Evolutionary conservation across 345 rosid species (phyloP).

Genomic region (Camelina hispida): DNA sequence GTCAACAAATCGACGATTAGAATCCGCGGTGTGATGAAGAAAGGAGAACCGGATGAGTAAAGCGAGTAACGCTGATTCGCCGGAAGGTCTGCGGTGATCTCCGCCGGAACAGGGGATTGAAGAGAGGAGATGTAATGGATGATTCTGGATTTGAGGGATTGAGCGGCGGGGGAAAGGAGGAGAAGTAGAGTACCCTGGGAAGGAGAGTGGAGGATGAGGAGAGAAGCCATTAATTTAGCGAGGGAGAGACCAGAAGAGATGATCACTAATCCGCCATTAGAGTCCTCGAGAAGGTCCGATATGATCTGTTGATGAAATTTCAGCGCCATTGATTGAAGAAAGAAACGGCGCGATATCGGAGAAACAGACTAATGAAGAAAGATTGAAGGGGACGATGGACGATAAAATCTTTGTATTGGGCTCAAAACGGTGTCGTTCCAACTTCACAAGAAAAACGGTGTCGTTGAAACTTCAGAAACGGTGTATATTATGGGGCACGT

Average conservation of each 20-base stretch:
- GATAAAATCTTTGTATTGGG: too few relatives aligned
- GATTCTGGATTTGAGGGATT: slow-evolving; percentile 69
- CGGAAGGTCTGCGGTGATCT: slow-evolving; percentile 86
- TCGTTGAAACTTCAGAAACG: background rate
- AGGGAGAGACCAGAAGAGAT: slow-evolving; percentile 88
- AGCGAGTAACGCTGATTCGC: slow-evolving; percentile 73
- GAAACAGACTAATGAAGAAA: background rate
- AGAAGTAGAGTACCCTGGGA: slow-evolving; percentile 79
- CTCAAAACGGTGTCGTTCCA: background rate
- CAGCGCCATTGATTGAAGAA: slow-evolving; percentile 55
- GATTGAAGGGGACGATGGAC: background rate
- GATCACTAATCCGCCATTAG: slow-evolving; percentile 70
- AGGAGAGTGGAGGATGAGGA: slow-evolving; percentile 71
- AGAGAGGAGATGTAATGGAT: slow-evolving; percentile 50
- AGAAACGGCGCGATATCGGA: slow-evolving; percentile 20
- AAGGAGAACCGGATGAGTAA: slow-evolving; percentile 72
- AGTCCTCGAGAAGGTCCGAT: slow-evolving; percentile 73
- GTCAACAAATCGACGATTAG: slow-evolving; percentile 87
- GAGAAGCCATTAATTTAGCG: slow-evolving; percentile 63
- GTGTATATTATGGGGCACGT: too few relatives aligned
- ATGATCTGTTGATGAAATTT: slow-evolving; percentile 80
- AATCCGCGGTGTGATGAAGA: slow-evolving; percentile 83
- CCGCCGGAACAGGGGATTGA: slow-evolving; percentile 52
- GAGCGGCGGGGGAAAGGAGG: slow-evolving; percentile 59
- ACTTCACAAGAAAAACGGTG: background rate